Evolutionary conservation across 1,284 basidiomycete genomes (phyloP), one percentile per base, ranked within the genome.

Genomic region (Apiotrichum veenhuisii): DNA sequence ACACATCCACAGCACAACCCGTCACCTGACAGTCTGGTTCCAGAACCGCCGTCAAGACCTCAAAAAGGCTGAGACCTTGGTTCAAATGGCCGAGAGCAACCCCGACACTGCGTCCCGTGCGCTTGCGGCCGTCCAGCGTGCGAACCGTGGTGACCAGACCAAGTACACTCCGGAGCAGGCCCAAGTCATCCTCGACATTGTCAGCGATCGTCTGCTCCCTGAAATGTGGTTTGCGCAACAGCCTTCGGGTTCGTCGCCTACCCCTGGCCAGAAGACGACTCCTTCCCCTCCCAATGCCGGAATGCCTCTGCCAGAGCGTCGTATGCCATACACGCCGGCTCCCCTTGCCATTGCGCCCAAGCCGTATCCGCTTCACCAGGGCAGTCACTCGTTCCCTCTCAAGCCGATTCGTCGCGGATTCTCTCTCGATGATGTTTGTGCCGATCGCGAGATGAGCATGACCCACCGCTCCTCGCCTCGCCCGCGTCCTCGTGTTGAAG

Each of bases 21-120:
- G 61, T 20, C 61, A 63, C 45, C 54, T 63, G 14, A 63, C 61
- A 8, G 61, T 63, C 34, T 63, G 61, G 61, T 63, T 63, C 61
- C 61, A 63, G 56, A 63, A 63, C 52, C 61, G 61, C 26, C 61
- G 61, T 40, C 61, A 63, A 45, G 61, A 63, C 50, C 55, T 63
- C 30, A 63, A 63, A 41, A 63, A 63, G 61, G 54, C 57, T 1
- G 60, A 62, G 49, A 62, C 54, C 12, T 45, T 58, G 9, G 54
- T 56, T 3, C 54, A 58, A 44, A 56, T 62, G 56, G 60, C 57
- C 0, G 60, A 62, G 52, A 62, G 41, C 54, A 57, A 62, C 54
- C 60, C 60, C 23, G 60, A 62, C 49, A 55, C 60, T 8, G 60
- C 57, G n/a, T 58, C 60, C 23, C 51, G 57, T 33, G 60, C 60